phyloP scores from a whole-genome alignment of 208 protist species.

The Leptomonas pyrrhocoris region DNA sequence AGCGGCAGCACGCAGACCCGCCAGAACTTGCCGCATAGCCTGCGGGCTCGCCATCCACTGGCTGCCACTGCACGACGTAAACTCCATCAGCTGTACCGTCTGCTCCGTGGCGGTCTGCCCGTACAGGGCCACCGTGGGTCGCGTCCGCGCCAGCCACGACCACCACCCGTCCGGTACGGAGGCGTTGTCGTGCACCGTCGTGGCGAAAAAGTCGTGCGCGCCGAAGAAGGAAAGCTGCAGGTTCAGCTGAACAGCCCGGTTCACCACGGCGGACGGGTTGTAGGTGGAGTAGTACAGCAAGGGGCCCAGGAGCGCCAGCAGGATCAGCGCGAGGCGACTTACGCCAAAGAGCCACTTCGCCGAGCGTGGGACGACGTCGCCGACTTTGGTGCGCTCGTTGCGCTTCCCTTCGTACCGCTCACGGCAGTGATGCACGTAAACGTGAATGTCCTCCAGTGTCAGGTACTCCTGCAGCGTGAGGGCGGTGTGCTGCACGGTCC shows the following conservation, averaged over 20 bases:
- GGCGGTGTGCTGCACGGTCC: constrained; percentile 69
- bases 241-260: constrained; percentile 42
- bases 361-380: constrained; percentile 35
- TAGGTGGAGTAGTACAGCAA: constrained; percentile 89
- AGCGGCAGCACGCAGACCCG: constrained; percentile 16
- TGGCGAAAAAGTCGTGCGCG: constrained; percentile 53
- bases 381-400: constrained; percentile 27
- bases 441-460: constrained; percentile 78
- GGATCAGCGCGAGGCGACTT: constrained; percentile 49
- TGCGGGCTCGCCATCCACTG: constrained; percentile 67
- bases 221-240: constrained; percentile 62
- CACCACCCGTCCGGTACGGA: constrained; percentile 34
- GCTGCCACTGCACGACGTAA: constrained; percentile 56
- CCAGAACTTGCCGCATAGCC: constrained; percentile 34
- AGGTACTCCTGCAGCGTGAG: constrained; percentile 75
- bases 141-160: constrained; percentile 57
- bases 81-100: constrained; percentile 55
- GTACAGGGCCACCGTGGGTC: constrained; percentile 50
- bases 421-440: constrained; percentile 55
- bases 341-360: constrained; percentile 53
- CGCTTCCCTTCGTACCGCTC: constrained; percentile 26
- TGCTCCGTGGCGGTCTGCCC: constrained; percentile 31
- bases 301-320: constrained; percentile 73
- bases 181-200: constrained; percentile 35
- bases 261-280: constrained; percentile 70